A percentile compares a stretch with the other conserved stretches of the same genome.
These are phyloP conservation scores for Wickerhamomyces sp. DNA, from an alignment of 1,139 yeast genomes.

Conservation along the genomic window DNA sequence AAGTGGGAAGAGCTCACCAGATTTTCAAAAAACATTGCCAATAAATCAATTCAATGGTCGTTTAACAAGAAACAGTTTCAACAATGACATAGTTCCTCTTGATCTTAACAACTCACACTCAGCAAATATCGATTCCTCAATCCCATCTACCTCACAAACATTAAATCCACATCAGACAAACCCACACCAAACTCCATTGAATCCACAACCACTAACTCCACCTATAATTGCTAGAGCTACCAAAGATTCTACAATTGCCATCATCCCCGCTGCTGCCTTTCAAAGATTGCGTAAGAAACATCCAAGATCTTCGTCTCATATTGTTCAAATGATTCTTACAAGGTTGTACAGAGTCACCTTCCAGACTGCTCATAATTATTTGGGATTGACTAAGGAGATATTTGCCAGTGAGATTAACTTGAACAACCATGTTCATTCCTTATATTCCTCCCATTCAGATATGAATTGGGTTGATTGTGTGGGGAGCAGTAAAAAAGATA, in stretches of 20 bases:
- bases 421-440: conserved; percentile 40
- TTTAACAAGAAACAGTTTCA: neutral
- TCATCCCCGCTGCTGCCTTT: conserved; percentile 84
- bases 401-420: conserved; percentile 69
- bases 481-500: neutral
- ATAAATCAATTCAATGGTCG: neutral
- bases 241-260: conserved; percentile 76
- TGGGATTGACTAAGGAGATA: conserved; percentile 80
- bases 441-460: neutral
- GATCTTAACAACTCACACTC: conserved; percentile 12
- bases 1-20: conserved; percentile 9
- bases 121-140: conserved; percentile 1
- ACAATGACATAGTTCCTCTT: conserved; percentile 15
- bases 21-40: neutral
- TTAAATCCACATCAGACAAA: neutral
- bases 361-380: conserved; percentile 81
- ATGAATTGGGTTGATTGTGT: conserved; percentile 39
- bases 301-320: conserved; percentile 90
- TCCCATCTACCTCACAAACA: neutral
- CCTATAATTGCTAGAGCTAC: conserved; percentile 35
- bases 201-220: conserved; percentile 20
- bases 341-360: conserved; percentile 86
- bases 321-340: conserved; percentile 86
- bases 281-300: conserved; percentile 65
- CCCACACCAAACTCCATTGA: neutral